These are phyloP conservation scores for Colletotrichum neosansevieriae DNA, from an alignment of 2,329 filamentous ascomycete genomes.

Conservation along the genomic window DNA sequence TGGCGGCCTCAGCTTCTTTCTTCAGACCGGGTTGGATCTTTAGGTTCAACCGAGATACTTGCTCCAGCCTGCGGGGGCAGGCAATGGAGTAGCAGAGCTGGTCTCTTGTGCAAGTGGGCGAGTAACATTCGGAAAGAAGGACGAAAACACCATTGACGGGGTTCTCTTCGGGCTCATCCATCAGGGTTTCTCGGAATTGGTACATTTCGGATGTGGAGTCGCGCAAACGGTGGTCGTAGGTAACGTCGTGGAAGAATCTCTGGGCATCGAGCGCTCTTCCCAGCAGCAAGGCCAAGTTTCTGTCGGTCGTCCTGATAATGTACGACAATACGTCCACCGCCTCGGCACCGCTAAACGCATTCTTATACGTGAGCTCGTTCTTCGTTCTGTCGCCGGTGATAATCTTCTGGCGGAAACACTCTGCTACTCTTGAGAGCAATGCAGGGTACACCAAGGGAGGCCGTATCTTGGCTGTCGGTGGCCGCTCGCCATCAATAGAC, in stretches of 20 bases:
- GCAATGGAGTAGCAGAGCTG: slow-evolving; percentile 98
- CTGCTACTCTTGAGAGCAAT: slow-evolving; percentile 90
- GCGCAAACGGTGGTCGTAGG: slow-evolving; percentile 93
- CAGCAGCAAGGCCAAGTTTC: slow-evolving; percentile 90
- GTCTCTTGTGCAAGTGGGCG: slow-evolving; percentile 94
- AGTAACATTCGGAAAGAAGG: slow-evolving; percentile 96
- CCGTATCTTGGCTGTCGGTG: slow-evolving; percentile 71
- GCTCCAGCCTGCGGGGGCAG: slow-evolving; percentile 91
- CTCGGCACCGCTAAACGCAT: slow-evolving; percentile 94
- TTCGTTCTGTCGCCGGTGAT: slow-evolving; percentile 89
- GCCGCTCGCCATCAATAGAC: slow-evolving; percentile 67
- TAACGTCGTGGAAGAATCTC: slow-evolving; percentile 99
- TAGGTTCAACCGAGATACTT: slow-evolving; percentile 93
- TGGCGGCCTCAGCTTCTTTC: slow-evolving; percentile 65
- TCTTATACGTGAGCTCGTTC: slow-evolving; percentile 97
- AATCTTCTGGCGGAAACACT: slow-evolving; percentile 92
- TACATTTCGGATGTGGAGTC: slow-evolving; percentile 97
- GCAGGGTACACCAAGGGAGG: slow-evolving; percentile 94
- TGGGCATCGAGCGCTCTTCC: slow-evolving; percentile 95
- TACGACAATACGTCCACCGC: slow-evolving; percentile 95
- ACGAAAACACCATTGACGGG: slow-evolving; percentile 96
- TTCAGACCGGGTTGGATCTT: slow-evolving; percentile 92
- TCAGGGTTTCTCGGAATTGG: slow-evolving; percentile 93
- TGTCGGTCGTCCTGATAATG: slow-evolving; percentile 96
- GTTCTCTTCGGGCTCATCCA: slow-evolving; percentile 83